Conservation (phyloP, 768 basidiomycete species). For the Russula sp. region DNA sequence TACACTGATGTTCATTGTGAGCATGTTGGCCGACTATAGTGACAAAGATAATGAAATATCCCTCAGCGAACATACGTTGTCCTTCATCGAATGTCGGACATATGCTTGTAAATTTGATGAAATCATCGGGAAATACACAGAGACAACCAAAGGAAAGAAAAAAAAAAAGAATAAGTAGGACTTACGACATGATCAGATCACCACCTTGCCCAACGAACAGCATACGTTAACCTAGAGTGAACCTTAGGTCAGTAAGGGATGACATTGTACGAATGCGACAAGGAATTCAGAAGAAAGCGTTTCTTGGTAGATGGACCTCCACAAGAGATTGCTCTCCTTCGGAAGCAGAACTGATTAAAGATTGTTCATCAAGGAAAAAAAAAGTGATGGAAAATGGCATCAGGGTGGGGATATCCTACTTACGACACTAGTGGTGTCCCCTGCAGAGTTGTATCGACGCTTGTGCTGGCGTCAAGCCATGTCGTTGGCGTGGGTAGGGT, state of each 20-base stretch:
- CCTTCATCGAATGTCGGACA: conserved; percentile 22
- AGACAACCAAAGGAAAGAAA: not conserved
- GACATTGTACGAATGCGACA: not conserved
- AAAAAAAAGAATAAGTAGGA: not conserved
- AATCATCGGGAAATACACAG: conserved; percentile 18
- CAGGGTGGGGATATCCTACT: not conserved
- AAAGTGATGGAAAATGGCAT: not conserved
- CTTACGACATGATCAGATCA: conserved; percentile 2
- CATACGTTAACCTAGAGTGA: not conserved
- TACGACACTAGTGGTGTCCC: not conserved
- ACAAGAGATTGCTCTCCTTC: conserved; percentile 23
- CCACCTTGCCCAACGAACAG: not conserved
- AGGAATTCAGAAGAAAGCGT: conserved; percentile 9
- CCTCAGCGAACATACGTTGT: conserved; percentile 25
- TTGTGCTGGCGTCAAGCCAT: not conserved
- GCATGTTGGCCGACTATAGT: not conserved
- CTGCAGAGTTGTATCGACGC: too few species aligned
- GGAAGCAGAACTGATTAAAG: conserved; percentile 24
- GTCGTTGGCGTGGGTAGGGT: not conserved
- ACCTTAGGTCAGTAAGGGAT: not conserved
- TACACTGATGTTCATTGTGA: conserved; percentile 7
- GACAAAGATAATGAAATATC: not conserved
- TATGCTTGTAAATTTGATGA: conserved; percentile 22
- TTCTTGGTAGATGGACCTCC: conserved; percentile 19
- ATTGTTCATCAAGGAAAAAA: conserved; percentile 12